A percentile compares a stretch with the other conserved stretches of the same genome.
These are phyloP conservation scores for Tanacetum coccineum DNA, from an alignment of 129 eudicot species.

Conservation along the genomic window DNA sequence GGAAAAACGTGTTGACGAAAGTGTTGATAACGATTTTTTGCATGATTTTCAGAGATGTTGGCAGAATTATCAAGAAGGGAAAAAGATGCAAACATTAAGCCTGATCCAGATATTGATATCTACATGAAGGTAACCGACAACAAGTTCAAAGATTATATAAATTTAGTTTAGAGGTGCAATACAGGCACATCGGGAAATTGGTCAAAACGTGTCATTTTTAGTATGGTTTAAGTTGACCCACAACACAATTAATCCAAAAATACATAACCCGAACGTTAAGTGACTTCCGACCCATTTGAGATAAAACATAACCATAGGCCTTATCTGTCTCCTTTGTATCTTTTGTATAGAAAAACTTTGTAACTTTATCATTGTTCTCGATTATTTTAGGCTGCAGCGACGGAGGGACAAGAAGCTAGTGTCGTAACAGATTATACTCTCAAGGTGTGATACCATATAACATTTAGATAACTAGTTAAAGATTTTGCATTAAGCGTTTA, in stretches of 20 bases:
- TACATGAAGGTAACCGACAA: conserved; percentile 67
- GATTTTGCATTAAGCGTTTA: neutral
- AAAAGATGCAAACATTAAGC: conserved; percentile 78
- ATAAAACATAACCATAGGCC: no score
- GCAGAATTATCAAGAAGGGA: conserved; percentile 84
- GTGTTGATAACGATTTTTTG: neutral
- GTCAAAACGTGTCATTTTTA: neutral
- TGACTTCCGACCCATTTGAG: no score
- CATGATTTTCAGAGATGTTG: conserved; percentile 62
- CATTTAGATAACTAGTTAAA: neutral
- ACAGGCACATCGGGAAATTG: neutral
- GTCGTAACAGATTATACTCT: conserved; percentile 80
- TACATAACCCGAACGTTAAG: no score
- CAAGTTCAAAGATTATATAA: neutral
- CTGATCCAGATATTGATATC: conserved; percentile 80
- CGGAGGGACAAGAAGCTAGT: conserved; percentile 68
- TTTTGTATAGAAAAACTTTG: neutral
- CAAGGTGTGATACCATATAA: conserved; percentile 35
- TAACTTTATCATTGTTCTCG: neutral
- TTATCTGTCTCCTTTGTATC: neutral
- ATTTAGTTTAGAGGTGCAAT: neutral
- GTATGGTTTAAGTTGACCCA: neutral
- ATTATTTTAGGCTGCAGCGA: conserved; percentile 58
- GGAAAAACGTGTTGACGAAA: neutral
- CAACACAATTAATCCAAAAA: neutral